Conservation (phyloP, 306 rosid species). For the Malus domestica region ASM211411v1 NC_041795.1:21749001-21749500, state of each 20-base stretch:
- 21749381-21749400: not conserved
- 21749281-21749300: not conserved
- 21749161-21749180: not conserved
- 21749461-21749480: not conserved
- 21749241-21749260: not conserved
- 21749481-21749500: not conserved
- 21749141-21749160: not conserved
- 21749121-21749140: conserved; percentile 54
- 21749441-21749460: not conserved
- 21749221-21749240: not conserved
- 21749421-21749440: not conserved
- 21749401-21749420: not conserved
- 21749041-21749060: conserved; percentile 87
- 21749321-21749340: not conserved
- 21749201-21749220: not conserved
- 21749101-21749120: conserved; percentile 88
- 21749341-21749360: not conserved
- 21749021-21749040: conserved; percentile 91
- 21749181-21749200: conserved; percentile 7
- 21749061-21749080: conserved; percentile 91
- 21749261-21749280: not conserved
- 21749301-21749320: not conserved
- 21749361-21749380: not conserved
- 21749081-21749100: conserved; percentile 95
- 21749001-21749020: conserved; percentile 98